A percentile compares a stretch with the other conserved stretches of the same genome.
Evolutionary conservation across 306 rosid species (phyloP).

Genomic region (Arachis stenosperma): DNA sequence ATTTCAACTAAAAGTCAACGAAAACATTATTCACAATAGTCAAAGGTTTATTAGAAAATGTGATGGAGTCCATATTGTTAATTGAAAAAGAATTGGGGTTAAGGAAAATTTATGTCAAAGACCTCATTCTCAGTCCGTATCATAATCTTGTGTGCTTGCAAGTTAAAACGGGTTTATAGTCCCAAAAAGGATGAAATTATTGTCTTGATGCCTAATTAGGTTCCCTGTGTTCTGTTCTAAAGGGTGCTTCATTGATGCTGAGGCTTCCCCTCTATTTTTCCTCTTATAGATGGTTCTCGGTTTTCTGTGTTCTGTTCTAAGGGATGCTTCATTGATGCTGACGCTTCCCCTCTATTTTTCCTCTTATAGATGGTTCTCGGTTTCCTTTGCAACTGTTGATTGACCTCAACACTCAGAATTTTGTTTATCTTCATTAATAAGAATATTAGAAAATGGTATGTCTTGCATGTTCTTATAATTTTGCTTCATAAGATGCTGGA

Average conservation of each 20-base stretch:
- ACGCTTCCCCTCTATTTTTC: too few species aligned
- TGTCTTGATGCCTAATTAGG: conserved; percentile 7
- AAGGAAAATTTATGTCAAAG: not conserved
- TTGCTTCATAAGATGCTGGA: conserved; percentile 74
- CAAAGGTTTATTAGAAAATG: too few species aligned
- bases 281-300: not conserved
- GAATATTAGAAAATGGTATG: conserved; percentile 13
- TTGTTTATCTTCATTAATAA: not conserved
- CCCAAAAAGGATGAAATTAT: not conserved
- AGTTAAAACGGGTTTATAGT: not conserved
- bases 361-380: not conserved
- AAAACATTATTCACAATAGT: too few species aligned
- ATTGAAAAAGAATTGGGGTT: too few species aligned
- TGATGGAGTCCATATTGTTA: too few species aligned
- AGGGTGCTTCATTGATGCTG: not conserved
- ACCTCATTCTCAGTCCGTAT: not conserved
- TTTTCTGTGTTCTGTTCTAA: not conserved
- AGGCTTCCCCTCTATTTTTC: not conserved
- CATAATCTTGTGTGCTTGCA: not conserved
- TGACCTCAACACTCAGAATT: not conserved
- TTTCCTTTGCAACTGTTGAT: conserved; percentile 1
- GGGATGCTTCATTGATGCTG: not conserved
- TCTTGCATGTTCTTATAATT: conserved; percentile 26
- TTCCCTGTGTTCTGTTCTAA: not conserved
- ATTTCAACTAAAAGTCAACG: too few species aligned